Base-by-base conservation (phyloP, 495 filamentous ascomycete species). In the Cryomyces antarcticus region DNA sequence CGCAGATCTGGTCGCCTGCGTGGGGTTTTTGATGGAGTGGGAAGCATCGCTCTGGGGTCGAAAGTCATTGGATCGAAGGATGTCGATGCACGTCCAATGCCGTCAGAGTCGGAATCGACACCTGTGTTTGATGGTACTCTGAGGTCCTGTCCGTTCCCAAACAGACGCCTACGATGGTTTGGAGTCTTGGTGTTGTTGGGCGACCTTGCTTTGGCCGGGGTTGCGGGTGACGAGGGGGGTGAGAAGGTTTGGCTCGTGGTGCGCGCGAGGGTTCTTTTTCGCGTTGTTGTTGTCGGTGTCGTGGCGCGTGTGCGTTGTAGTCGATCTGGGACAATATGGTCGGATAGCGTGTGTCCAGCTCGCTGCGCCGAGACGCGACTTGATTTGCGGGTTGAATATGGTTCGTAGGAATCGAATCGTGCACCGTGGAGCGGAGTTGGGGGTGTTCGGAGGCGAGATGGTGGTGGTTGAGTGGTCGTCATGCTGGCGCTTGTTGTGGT, bases 21-120 rank as follows among this genome's bases (percentile, higher is more conserved):
- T 0, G 89, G 89, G 2, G 88, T 94, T 60, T 93, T 97, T 39
- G 73, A 74, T 7, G 89, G 89, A 7, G 89, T 96, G 4, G 85
- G 87, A 39, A 95, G 69, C 65, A 82, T 81, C 11, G 46, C 49
- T 28, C 37, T 37, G 7, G 52, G 39, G n/a, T 51, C 50, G 44
- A 53, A 31, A 5, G 41, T 33, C 11, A 47, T 43, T 7, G 39
- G 37, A 36, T 39, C 29, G 28, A 54, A 44, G 5, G 49, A 31
- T n/a, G 52, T 30, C 7, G 56, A 45, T n/a, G 46, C 46, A 27
- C 40, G 31, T 0, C 40, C 45, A 6, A 42, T 33, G 39, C 46
- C 41, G 41, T 61, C 57, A 5, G 47, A 54, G 39, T 55, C 55
- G 7, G 51, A 52, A 6, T 51, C 49, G 13, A 36, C 4, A 31